Conservation (phyloP, 495 filamentous ascomycete species). For the Pseudevernia furfuracea region DNA sequence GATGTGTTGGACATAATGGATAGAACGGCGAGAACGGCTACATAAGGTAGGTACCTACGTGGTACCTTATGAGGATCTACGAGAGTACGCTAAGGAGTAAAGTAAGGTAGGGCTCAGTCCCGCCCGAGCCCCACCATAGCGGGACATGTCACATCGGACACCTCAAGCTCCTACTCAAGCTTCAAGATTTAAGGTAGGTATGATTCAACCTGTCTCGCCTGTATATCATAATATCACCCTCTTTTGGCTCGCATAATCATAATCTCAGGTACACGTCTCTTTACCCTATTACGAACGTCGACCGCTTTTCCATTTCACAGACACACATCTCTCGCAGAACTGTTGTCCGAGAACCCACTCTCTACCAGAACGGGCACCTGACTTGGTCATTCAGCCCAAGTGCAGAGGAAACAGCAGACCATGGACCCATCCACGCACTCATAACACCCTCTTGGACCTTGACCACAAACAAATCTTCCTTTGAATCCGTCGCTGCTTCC, state of each 20-base stretch:
- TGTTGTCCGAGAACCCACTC: background rate
- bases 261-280: background rate
- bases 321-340: background rate
- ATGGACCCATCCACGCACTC: constrained; percentile 8
- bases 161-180: background rate
- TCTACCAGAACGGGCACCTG: background rate
- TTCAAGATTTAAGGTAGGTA: too few relatives aligned
- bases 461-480: background rate
- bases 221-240: background rate
- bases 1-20: too few relatives aligned
- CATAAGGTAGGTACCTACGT: too few relatives aligned
- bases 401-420: constrained; percentile 12
- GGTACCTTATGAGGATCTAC: background rate
- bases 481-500: background rate
- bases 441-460: constrained; percentile 9
- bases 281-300: background rate
- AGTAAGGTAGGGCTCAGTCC: background rate
- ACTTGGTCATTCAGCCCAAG: constrained; percentile 8
- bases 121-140: background rate
- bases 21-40: too few relatives aligned
- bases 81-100: too few relatives aligned
- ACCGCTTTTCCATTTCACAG: background rate
- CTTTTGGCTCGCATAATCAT: background rate
- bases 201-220: too few relatives aligned
- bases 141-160: too few relatives aligned